Base-by-base conservation (phyloP, 2,329 filamentous ascomycete genomes). In the Aspergillus awamori region DNA sequence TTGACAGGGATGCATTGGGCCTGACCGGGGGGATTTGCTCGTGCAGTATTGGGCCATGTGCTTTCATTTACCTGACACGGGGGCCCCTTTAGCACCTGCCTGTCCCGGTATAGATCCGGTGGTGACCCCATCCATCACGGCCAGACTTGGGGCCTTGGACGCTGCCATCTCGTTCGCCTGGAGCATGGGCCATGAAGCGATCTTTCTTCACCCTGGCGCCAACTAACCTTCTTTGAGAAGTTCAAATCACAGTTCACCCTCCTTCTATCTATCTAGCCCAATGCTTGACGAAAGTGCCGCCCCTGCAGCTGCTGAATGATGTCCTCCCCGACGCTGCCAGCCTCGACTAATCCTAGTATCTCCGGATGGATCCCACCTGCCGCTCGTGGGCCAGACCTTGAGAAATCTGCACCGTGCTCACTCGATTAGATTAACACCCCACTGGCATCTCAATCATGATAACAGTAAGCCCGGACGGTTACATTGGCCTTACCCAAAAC, bases 31-130 rank as follows among this genome's bases (percentile, higher is more conserved):
- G 20, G 20, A 20, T 20, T 55, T 43, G 24, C 53, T 55, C 39
- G 53, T 55, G 53, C 53, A 33, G 39, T 24, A 47, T 56, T 56
- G 39, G 53, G 53, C 53, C 53, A 56, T 56, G 53, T 56, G 41
- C 53, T 33, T 47, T 47, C 53, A 56, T 56, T 41, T 47, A 56
- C 22, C n/a, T 47, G 53, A 56, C 53, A 56, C 53, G 41, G 39
- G n/a, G 28, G 10, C 33, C 20, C 24, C 15, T 45, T 43, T 26
- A 55, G 26, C 39, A 55, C 53, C 53, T 56, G 39, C 53, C 53
- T 15, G 24, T 45, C 22, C n/a, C 13, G 53, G 53, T 28, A 45
- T 26, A 41, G 53, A 43, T 22, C n/a, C 22, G 17, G 28, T 22
- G 51, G 33, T 33, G 28, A 20, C 28, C 30, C 30, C 30, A 15